These are phyloP conservation scores for Cajanus cajan DNA, from an alignment of 306 rosid genomes.

Conservation along the genomic window DNA sequence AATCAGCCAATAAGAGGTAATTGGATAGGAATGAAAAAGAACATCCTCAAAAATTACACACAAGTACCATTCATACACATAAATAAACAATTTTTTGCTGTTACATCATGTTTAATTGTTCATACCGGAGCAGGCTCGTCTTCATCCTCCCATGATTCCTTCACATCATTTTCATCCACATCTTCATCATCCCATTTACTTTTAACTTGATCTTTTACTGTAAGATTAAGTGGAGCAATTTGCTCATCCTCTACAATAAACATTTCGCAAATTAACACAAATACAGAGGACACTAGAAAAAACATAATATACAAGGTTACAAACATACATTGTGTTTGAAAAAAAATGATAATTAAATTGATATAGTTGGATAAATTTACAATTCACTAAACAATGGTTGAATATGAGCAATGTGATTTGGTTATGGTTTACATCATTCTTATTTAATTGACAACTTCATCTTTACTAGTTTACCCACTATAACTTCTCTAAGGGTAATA, in stretches of 20 bases:
- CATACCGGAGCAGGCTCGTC: conserved; percentile 81
- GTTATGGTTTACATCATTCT: background rate
- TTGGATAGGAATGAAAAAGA: background rate
- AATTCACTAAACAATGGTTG: background rate
- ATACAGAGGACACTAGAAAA: conserved; percentile 7
- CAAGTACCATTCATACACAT: background rate
- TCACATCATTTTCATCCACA: conserved; percentile 76
- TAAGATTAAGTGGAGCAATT: conserved; percentile 35
- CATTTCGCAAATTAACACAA: conserved; percentile 14
- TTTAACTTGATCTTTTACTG: conserved; percentile 52
- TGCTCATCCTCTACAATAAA: conserved; percentile 62
- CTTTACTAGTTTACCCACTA: background rate
- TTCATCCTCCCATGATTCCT: conserved; percentile 95
- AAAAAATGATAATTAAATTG: background rate
- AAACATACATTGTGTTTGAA: background rate
- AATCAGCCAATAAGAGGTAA: background rate
- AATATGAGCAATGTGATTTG: background rate
- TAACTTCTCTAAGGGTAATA: background rate
- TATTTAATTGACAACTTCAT: background rate
- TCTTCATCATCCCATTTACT: conserved; percentile 93
- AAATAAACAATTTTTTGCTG: background rate
- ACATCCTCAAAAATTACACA: background rate
- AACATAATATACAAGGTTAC: background rate
- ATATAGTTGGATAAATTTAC: background rate
- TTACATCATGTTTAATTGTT: background rate